phyloP scores from a whole-genome alignment of 495 filamentous ascomycete species.

The Friedmanniomyces simplex region DNA sequence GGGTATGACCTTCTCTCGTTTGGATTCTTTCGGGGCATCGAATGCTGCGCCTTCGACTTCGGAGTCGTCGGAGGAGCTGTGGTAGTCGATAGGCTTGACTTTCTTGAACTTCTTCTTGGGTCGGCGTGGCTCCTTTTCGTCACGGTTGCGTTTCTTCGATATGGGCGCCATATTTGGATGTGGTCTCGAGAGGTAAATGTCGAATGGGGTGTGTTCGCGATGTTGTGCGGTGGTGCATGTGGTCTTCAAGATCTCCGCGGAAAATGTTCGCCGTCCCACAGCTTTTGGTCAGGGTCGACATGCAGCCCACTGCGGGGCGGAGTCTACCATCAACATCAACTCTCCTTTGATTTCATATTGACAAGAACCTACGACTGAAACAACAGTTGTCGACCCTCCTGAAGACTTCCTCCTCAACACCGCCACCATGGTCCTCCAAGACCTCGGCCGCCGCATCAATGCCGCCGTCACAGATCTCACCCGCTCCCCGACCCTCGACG shows the following conservation, averaged over 20 bases:
- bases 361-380: too few species aligned
- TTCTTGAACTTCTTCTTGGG: constrained; percentile 45
- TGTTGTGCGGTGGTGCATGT: not conserved
- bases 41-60: not conserved
- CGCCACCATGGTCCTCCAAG: constrained; percentile 85
- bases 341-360: too few species aligned
- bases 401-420: not conserved
- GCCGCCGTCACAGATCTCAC: constrained; percentile 90
- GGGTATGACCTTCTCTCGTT: not conserved
- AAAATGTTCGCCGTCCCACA: not conserved
- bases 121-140: constrained; percentile 26
- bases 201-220: not conserved
- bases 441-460: constrained; percentile 96
- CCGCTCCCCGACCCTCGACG: constrained; percentile 80
- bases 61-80: constrained; percentile 46
- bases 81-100: constrained; percentile 58
- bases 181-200: too few species aligned
- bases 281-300: too few species aligned
- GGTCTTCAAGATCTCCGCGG: too few species aligned
- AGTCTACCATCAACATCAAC: too few species aligned
- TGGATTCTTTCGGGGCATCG: constrained; percentile 4
- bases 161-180: constrained; percentile 10
- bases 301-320: too few species aligned
- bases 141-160: constrained; percentile 23
- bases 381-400: too few species aligned